phyloP scores from a whole-genome alignment of 495 filamentous ascomycete species.

The Neurospora sublineolata region DNA sequence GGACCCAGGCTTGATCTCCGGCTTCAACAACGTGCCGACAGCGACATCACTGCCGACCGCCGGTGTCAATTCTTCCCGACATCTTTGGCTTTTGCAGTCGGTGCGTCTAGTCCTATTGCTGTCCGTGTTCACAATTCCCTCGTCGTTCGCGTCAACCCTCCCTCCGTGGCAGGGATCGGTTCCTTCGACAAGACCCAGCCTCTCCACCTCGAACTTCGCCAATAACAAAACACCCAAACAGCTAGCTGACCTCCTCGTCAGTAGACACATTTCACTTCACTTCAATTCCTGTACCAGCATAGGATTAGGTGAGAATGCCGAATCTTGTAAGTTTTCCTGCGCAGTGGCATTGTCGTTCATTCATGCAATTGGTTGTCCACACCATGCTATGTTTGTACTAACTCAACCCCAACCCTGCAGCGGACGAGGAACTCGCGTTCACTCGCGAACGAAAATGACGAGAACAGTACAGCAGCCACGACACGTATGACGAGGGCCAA shows the following conservation, averaged over 20 bases:
- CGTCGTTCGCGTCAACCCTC: neutral
- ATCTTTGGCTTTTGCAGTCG: neutral
- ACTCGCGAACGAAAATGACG: constrained; percentile 84
- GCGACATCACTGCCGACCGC: neutral
- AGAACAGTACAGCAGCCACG: constrained; percentile 53
- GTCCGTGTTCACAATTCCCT: neutral
- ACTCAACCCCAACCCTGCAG: neutral
- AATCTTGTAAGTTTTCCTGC: neutral
- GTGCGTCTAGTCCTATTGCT: neutral
- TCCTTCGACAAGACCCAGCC: neutral
- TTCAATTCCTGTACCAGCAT: constrained; percentile 18
- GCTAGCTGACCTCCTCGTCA: neutral
- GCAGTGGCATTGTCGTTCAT: neutral
- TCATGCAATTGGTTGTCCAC: neutral
- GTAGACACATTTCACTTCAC: constrained; percentile 5
- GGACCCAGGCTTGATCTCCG: neutral
- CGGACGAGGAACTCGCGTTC: constrained; percentile 36
- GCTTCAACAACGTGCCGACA: neutral
- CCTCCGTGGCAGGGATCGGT: neutral
- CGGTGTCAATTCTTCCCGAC: neutral
- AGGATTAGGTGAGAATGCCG: neutral
- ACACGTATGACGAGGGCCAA: constrained; percentile 89
- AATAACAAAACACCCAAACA: neutral
- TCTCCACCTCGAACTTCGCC: neutral
- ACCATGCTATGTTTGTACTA: neutral